Evolutionary conservation across 1,139 yeast species (phyloP).

Genomic region (Saccharomyces hybrid): DNA sequence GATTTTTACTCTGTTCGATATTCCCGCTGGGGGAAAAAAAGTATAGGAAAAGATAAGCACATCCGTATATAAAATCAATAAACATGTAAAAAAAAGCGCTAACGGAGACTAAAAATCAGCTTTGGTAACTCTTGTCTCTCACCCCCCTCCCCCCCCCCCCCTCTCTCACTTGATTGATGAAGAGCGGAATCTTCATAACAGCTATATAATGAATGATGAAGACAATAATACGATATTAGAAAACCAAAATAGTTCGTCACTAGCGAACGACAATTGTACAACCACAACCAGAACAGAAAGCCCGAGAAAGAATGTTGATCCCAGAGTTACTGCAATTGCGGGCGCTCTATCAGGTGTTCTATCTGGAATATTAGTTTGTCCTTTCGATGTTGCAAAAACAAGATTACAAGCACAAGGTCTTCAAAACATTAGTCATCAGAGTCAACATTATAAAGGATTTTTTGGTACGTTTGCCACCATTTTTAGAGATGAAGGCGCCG

Average conservation of each 20-base stretch:
- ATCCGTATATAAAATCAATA: not conserved
- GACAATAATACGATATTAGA: not conserved
- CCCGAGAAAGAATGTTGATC: constrained; percentile 16
- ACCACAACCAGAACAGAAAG: not conserved
- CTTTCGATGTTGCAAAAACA: constrained; percentile 89
- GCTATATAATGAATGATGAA: not conserved
- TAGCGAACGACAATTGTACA: not conserved
- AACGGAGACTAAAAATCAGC: not conserved
- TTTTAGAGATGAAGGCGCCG: constrained; percentile 64
- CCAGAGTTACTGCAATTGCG: constrained; percentile 53
- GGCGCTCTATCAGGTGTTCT: constrained; percentile 91
- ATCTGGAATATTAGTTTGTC: constrained; percentile 88
- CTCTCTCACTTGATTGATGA: not conserved
- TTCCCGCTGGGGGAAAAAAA: not conserved
- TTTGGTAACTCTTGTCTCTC: too few relatives aligned
- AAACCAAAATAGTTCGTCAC: not conserved
- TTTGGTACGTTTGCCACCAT: constrained; percentile 56
- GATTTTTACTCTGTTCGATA: not conserved
- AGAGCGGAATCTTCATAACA: not conserved
- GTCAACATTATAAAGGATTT: constrained; percentile 46
- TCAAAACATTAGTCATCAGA: constrained; percentile 16
- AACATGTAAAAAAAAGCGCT: not conserved
- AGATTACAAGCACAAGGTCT: constrained; percentile 87
- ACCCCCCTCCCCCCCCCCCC: too few relatives aligned
- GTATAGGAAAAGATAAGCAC: not conserved